Evolutionary conservation across 768 basidiomycete species (phyloP), one percentile per base, ranked within the genome.

Genomic region (Sporobolomyces pararoseus): DNA sequence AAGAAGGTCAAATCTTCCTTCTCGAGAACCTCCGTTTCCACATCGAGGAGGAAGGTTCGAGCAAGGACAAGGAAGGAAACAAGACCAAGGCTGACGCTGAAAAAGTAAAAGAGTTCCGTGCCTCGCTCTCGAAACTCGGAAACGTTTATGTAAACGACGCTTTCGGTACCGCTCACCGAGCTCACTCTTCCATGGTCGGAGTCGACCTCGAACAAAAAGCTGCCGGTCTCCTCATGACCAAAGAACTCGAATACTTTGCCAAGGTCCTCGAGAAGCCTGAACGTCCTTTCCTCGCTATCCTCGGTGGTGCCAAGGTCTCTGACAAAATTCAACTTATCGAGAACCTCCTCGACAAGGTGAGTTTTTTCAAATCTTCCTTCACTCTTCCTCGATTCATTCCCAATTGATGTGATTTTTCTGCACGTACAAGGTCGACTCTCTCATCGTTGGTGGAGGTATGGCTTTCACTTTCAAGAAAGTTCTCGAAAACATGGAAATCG

Each of bases 241-340:
- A 97, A 81, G 95, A 99, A 80, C 87, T 99, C 75, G 94, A 97
- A 76, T 99, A 88, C 84, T 98, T 99, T 80, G 91, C 95, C 54
- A 99, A 97, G 82, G 95, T 91, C 63, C 85, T 99, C 35, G 95
- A 99, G 79, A 87, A 84, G 75, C 95, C 95, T 25, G 92, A 95
- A 76, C 83, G 89, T 49, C 95, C 95, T 19, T 99, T 99, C 88
- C 85, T 99, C 62, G 95, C 94, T 58, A 99, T 98, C 78, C 87
- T 98, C 65, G 95, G 95, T 76, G 95, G 95, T 78, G 95, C 95
- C 64, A 99, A 99, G 83, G 92, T 99, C 53, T 95, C 92, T 23
- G 95, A 99, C 82, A 99, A 99, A 83, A 96, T 99, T 75, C 90
- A 93, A 79, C 83, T 99, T 66, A 99, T 99, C 79, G 94, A 99